A percentile compares a stretch with the other conserved stretches of the same genome.
Conservation (phyloP, 2,329 filamentous ascomycete species). For the Ceratocystis huliohia region DNA sequence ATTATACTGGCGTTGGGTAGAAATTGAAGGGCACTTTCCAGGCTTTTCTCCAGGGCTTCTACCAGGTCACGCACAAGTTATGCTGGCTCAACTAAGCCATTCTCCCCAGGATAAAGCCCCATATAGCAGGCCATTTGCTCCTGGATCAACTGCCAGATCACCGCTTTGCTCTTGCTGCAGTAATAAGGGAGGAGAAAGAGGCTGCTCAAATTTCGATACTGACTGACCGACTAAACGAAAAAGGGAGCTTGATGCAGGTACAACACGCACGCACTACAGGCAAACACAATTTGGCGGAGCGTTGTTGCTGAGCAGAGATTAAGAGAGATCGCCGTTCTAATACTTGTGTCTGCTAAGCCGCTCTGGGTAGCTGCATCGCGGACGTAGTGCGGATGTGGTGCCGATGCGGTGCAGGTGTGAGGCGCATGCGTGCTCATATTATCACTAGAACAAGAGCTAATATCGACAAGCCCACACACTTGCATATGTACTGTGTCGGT, state of each 20-base stretch:
- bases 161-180: not conserved
- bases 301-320: not conserved
- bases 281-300: not conserved
- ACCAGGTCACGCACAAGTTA: not conserved
- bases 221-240: not conserved
- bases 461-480: not conserved
- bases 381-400: not conserved
- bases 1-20: not conserved
- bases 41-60: not conserved
- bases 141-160: not conserved
- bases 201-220: slow-evolving; percentile 1
- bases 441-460: not conserved
- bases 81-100: not conserved
- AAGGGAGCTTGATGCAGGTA: slow-evolving; percentile 1
- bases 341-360: not conserved
- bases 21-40: not conserved
- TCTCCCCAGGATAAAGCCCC: not conserved
- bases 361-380: not conserved
- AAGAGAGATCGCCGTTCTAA: slow-evolving; percentile 4
- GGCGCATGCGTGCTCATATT: slow-evolving; percentile 4
- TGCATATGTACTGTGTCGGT: not conserved
- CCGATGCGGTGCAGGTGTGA: not conserved
- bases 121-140: not conserved
- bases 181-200: not conserved
- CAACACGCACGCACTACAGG: not conserved